These are phyloP conservation scores for Nicotiana rustica DNA, from an alignment of 305 asterid genomes.

Conservation along the genomic window DNA sequence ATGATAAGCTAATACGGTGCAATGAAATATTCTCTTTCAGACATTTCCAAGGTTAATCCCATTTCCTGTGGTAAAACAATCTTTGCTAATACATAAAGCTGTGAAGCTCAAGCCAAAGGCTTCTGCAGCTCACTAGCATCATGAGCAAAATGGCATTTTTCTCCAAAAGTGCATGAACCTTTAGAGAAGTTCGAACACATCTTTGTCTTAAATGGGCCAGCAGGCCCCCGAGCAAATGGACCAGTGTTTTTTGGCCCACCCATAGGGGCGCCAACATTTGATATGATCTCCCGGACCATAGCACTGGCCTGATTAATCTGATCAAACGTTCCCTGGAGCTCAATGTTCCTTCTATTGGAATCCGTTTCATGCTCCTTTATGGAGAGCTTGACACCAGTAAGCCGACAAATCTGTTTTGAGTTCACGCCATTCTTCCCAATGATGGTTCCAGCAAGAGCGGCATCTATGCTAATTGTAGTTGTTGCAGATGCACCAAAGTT, in stretches of 20 bases:
- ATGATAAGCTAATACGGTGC: background rate
- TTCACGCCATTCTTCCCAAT: constrained; percentile 87
- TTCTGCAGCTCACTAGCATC: constrained; percentile 59
- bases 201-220: constrained; percentile 57
- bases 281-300: constrained; percentile 76
- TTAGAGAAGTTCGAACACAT: constrained; percentile 59
- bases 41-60: background rate
- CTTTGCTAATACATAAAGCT: background rate
- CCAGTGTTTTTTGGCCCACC: constrained; percentile 40
- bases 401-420: constrained; percentile 84
- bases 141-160: constrained; percentile 72
- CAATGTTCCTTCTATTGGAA: constrained; percentile 76
- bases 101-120: constrained; percentile 3
- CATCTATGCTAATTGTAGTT: constrained; percentile 74
- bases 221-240: constrained; percentile 36
- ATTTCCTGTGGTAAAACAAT: background rate
- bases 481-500: constrained; percentile 76
- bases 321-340: constrained; percentile 82
- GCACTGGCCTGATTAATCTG: constrained; percentile 73
- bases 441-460: constrained; percentile 79
- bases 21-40: background rate
- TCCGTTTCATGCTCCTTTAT: constrained; percentile 75
- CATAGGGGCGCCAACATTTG: constrained; percentile 50
- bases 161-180: constrained; percentile 70
- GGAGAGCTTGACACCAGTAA: constrained; percentile 74